A percentile compares a stretch with the other conserved stretches of the same genome.
Conservation (phyloP, 2,329 filamentous ascomycete genomes). For the Gremmenia infestans region DNA sequence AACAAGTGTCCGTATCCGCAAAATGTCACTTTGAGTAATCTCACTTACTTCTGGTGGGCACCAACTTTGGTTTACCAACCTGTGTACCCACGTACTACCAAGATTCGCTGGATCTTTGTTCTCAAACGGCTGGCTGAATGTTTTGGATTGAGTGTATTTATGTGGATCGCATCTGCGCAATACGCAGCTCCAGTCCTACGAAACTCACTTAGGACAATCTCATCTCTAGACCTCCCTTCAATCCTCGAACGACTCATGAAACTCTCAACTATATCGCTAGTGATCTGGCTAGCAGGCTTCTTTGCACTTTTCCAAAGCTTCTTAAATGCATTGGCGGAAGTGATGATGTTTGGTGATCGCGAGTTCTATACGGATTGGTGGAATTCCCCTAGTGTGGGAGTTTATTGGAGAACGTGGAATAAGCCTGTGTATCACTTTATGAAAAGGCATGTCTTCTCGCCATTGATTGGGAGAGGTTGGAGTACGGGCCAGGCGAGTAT, state of each 20-base stretch:
- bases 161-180: constrained; percentile 92
- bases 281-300: constrained; percentile 97
- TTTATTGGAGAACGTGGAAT: constrained; percentile 97
- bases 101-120: constrained; percentile 84
- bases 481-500: constrained; percentile 65
- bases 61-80: constrained; percentile 96
- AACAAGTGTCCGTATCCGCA: constrained; percentile 76
- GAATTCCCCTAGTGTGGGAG: constrained; percentile 82
- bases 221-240: constrained; percentile 70
- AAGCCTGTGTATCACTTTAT: constrained; percentile 97
- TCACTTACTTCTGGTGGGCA: constrained; percentile 97
- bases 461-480: constrained; percentile 80
- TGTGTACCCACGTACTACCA: constrained; percentile 80
- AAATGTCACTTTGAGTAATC: constrained; percentile 84
- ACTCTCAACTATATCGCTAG: constrained; percentile 86
- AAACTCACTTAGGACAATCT: constrained; percentile 87
- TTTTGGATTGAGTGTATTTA: constrained; percentile 73
- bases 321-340: constrained; percentile 84
- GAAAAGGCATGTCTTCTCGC: constrained; percentile 87
- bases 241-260: constrained; percentile 91
- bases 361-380: constrained; percentile 98
- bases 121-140: constrained; percentile 76
- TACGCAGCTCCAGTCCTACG: constrained; percentile 86
- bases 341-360: constrained; percentile 85
- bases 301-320: constrained; percentile 93